phyloP scores from a whole-genome alignment of 164 flowering plant genomes.

The Sedum album region DNA sequence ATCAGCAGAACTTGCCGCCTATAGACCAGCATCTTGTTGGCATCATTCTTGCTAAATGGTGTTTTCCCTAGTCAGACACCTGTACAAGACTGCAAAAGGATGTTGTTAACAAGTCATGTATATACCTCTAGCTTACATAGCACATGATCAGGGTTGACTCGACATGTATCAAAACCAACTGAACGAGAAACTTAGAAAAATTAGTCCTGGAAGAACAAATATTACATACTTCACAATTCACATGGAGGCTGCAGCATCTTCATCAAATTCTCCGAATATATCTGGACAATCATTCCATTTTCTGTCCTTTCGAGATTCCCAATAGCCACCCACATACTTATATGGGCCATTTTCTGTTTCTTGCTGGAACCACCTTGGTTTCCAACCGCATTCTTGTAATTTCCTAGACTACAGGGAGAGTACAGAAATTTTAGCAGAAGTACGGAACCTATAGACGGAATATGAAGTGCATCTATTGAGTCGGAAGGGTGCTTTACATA shows the following conservation, averaged over 20 bases:
- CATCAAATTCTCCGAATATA: slow-evolving; percentile 7
- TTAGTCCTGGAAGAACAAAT: not conserved
- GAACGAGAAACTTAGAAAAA: not conserved
- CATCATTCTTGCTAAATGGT: not conserved
- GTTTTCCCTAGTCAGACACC: not conserved
- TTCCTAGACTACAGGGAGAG: not conserved
- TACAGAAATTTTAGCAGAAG: not conserved
- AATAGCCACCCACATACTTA: slow-evolving; percentile 1
- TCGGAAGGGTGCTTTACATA: slow-evolving; percentile 18
- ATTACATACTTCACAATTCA: not conserved
- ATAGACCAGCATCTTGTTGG: not conserved
- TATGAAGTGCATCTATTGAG: not conserved
- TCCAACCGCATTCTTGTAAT: slow-evolving; percentile 7
- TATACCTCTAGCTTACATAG: not conserved
- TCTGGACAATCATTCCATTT: slow-evolving; percentile 7
- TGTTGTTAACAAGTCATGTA: not conserved
- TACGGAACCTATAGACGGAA: not conserved
- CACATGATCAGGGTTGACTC: not conserved
- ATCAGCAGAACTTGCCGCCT: not conserved
- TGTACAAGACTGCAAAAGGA: not conserved
- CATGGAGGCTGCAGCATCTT: not conserved
- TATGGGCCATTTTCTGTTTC: slow-evolving; percentile 3
- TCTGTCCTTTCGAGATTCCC: not conserved
- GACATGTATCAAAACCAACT: not conserved
- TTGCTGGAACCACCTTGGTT: slow-evolving; percentile 7